A percentile compares a stretch with the other conserved stretches of the same genome.
phyloP scores from a whole-genome alignment of 73 alveolate genomes.

The Durusdinium trenchii region DNA sequence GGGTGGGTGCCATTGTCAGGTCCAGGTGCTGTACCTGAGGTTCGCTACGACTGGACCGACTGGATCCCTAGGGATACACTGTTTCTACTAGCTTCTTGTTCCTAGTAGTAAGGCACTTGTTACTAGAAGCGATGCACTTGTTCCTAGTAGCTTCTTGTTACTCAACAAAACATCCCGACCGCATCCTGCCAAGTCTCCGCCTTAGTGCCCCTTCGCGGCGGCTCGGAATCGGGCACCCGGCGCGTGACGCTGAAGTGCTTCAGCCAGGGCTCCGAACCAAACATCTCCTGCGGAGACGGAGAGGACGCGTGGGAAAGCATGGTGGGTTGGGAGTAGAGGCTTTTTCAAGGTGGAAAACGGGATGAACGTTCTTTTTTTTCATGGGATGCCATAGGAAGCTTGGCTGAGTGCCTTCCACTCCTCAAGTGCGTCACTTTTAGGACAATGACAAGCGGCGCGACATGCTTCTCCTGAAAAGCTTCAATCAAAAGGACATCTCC shows the following conservation, averaged over 20 bases:
- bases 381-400: too few relatives aligned
- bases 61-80: too few relatives aligned
- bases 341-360: too few relatives aligned
- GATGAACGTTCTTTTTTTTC: too few relatives aligned
- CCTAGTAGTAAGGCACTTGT: too few relatives aligned
- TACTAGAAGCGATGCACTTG: too few relatives aligned
- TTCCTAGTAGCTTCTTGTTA: too few relatives aligned
- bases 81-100: too few relatives aligned
- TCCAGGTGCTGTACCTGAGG: background rate
- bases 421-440: too few relatives aligned
- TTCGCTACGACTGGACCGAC: too few relatives aligned
- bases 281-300: slow-evolving; percentile 35
- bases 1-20: background rate
- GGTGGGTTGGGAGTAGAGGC: background rate
- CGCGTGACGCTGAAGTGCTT: slow-evolving; percentile 63
- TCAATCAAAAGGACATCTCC: slow-evolving; percentile 42
- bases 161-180: background rate
- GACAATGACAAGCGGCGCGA: too few relatives aligned
- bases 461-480: slow-evolving; percentile 15
- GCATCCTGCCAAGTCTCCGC: background rate
- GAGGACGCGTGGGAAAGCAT: background rate
- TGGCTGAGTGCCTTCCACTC: too few relatives aligned
- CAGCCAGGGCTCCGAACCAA: slow-evolving; percentile 79
- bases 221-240: slow-evolving; percentile 49
- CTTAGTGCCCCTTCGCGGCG: slow-evolving; percentile 58